Base-by-base conservation (phyloP, 257 asterid species). In the Ajuga chamaepitys region DNA sequence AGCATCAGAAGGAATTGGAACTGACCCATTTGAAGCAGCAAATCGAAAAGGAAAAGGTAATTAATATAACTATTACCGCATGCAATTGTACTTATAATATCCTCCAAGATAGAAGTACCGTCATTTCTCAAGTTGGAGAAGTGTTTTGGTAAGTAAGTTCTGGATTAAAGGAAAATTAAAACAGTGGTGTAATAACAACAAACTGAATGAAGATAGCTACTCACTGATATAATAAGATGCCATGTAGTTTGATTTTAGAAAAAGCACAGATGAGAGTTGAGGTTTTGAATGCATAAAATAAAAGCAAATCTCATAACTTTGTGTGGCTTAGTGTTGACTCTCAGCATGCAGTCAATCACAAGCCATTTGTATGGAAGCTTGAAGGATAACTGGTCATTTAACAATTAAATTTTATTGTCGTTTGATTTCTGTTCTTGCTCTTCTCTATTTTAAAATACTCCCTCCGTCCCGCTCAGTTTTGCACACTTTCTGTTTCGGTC, bases 1-100 rank as follows among this genome's bases (percentile, higher is more conserved):
- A 93, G 99, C 91, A 83, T 82, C 84, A 85, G 79, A 93, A 81
- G 81, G 97, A 89, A 74, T 41, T 78, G 89, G 95, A 89, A 74
- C 85, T 93, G 47, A 77, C 70, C 70, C 85, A 66, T 28, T 62
- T 93, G 86, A 89, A 89, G 88, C 75, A 81, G 75, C 85, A 80
- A 66, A 82, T 89, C 72, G 97, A 87, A 77, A 80, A 82, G 75
- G 97, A 84, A 77, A 84, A 83, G 97, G 98, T 92, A 77, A 35
- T 37, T 67, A 44, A 50, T 1, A 17, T 58, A 9, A 52, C 9
- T 47, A 0, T 52, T 41, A 17, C 50, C 24, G 20, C 62, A 38
- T 28, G 59, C 46, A 35, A 56, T 9, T 14, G 26, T 21, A 44
- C 53, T 26, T 41, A 53, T n/a, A n/a, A n/a, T n/a, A n/a, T n/a